A percentile compares a stretch with the other conserved stretches of the same genome.
phyloP scores from a whole-genome alignment of 148 eudicot genomes.

The Chenopodium album region DNA sequence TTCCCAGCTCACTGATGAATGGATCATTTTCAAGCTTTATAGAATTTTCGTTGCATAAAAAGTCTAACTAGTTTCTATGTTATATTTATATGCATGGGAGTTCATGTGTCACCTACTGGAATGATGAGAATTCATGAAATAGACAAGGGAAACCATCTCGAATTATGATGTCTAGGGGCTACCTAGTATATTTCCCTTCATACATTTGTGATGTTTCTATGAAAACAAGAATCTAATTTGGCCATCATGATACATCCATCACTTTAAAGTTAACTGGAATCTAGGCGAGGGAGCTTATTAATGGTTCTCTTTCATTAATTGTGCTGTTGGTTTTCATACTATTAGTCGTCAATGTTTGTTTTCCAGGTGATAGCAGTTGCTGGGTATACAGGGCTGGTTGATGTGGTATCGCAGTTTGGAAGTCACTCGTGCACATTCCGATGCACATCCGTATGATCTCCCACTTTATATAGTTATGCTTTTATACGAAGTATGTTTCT shows the following conservation, averaged over 20 bases:
- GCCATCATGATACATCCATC: background rate
- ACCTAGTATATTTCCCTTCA: background rate
- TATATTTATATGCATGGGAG: background rate
- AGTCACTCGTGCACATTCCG: constrained; percentile 85
- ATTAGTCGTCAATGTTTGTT: background rate
- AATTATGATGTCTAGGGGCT: background rate
- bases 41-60: background rate
- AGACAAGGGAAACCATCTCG: too few species aligned
- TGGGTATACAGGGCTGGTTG: constrained; percentile 86
- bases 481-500: too few species aligned
- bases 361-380: constrained; percentile 79
- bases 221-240: background rate
- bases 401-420: constrained; percentile 81
- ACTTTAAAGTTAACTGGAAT: background rate
- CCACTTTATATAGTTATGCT: background rate
- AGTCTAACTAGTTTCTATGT: background rate
- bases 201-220: too few species aligned
- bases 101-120: background rate
- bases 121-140: background rate
- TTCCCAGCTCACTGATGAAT: background rate
- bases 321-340: background rate
- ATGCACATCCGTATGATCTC: constrained; percentile 38
- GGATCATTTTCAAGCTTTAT: background rate
- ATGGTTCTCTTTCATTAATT: background rate
- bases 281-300: background rate